Evolutionary conservation across 1,284 basidiomycete species (phyloP).

Genomic region (Leccinum solheimii): DNA sequence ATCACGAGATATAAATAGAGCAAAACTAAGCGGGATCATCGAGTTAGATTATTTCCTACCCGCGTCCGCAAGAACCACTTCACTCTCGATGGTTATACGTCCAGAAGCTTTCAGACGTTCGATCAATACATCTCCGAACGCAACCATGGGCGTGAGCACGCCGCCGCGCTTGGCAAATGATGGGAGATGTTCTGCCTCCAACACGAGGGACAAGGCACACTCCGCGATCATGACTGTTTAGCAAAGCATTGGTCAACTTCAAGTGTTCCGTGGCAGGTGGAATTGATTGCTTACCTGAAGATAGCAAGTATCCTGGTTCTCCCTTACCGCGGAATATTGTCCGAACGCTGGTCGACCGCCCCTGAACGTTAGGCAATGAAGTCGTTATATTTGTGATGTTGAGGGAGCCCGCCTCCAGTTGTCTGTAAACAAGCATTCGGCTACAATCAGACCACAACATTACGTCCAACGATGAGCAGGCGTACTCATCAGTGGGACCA

Average conservation of each 20-base stretch:
- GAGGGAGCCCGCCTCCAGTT: constrained; percentile 57
- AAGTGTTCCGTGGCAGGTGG: background rate
- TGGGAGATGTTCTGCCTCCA: constrained; percentile 53
- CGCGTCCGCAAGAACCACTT: constrained; percentile 34
- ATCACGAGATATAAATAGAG: constrained; percentile 1
- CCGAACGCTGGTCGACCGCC: constrained; percentile 56
- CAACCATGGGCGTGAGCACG: constrained; percentile 75
- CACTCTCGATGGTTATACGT: constrained; percentile 54
- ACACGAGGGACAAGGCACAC: constrained; percentile 66
- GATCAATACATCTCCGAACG: constrained; percentile 72
- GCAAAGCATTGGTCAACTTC: constrained; percentile 7
- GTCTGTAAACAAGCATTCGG: constrained; percentile 38
- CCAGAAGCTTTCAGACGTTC: constrained; percentile 60
- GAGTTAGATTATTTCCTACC: constrained; percentile 9
- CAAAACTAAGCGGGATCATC: background rate
- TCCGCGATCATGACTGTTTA: constrained; percentile 73
- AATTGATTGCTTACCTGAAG: constrained; percentile 49
- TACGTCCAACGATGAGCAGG: background rate
- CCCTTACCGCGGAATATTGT: constrained; percentile 62
- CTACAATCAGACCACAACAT: constrained; percentile 6
- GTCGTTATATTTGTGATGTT: constrained; percentile 58
- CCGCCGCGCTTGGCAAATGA: constrained; percentile 64
- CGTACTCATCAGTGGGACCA: constrained; percentile 64
- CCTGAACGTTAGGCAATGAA: constrained; percentile 41
- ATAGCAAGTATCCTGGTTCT: constrained; percentile 79